phyloP scores from a whole-genome alignment of 2,329 filamentous ascomycete species.

The Cryphonectria parasitica region DNA sequence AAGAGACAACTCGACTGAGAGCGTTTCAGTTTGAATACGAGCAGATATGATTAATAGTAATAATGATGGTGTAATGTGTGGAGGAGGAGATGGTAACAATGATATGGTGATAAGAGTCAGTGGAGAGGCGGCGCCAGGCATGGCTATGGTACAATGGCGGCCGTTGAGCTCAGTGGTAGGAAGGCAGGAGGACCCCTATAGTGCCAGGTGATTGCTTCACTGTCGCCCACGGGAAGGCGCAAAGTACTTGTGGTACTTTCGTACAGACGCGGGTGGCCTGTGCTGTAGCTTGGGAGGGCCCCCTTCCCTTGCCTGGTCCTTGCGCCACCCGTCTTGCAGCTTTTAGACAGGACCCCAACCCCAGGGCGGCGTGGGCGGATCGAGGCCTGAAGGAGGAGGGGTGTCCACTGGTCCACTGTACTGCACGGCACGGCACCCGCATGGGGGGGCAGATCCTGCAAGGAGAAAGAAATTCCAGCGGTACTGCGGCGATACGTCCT shows the following conservation, averaged over 20 bases:
- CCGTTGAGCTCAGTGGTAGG: background rate
- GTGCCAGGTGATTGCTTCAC: background rate
- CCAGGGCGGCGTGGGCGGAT: background rate
- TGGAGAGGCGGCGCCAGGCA: background rate
- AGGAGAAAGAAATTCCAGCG: background rate
- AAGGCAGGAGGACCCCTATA: slow-evolving; percentile 5
- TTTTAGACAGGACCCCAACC: background rate
- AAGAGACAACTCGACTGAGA: no score
- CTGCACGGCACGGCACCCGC: slow-evolving; percentile 7
- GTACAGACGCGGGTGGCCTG: background rate
- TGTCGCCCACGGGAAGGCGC: background rate
- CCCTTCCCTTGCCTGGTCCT: background rate
- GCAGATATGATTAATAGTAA: background rate
- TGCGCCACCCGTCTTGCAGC: background rate
- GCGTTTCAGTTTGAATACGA: background rate
- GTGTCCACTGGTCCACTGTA: background rate
- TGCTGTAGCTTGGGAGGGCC: background rate
- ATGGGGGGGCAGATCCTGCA: slow-evolving; percentile 10
- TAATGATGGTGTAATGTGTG: no score
- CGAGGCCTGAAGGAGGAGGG: background rate
- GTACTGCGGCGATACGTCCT: background rate
- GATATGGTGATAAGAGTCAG: background rate
- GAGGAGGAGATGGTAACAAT: no score
- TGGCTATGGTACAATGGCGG: background rate
- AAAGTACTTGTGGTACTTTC: background rate